Evolutionary conservation across 306 rosid genomes (phyloP).

Genomic region (Citrullus amarus): DNA sequence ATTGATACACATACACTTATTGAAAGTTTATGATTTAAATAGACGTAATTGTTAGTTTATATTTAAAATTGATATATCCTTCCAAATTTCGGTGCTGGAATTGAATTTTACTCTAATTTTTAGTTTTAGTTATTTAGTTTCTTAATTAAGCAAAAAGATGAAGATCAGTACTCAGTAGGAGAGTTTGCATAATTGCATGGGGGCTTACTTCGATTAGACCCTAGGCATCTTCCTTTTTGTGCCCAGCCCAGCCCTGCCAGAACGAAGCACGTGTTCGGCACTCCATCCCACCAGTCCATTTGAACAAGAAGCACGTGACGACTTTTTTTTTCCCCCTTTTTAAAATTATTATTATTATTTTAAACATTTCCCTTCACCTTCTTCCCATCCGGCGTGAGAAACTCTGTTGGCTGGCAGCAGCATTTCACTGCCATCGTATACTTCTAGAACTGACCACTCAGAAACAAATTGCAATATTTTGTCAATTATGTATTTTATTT

Average conservation of each 20-base stretch:
- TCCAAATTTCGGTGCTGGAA: too few relatives aligned
- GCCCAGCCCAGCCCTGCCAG: neutral
- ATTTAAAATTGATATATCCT: too few relatives aligned
- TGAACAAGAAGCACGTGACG: conserved; percentile 3
- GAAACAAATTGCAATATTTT: neutral
- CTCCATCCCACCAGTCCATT: neutral
- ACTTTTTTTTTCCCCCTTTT: neutral
- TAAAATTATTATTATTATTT: neutral
- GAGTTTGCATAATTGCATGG: neutral
- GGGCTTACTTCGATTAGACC: neutral
- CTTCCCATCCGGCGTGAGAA: neutral
- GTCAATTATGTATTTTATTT: neutral
- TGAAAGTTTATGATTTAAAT: too few relatives aligned
- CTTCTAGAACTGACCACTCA: conserved; percentile 1
- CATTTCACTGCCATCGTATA: neutral
- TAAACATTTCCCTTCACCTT: neutral
- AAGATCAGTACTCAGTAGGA: neutral
- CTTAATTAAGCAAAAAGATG: neutral
- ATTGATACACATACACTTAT: too few relatives aligned
- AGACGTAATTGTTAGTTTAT: too few relatives aligned
- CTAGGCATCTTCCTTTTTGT: neutral
- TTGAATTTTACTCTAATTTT: too few relatives aligned
- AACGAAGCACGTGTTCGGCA: neutral
- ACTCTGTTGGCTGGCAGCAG: neutral
- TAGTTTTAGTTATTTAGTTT: too few relatives aligned